Evolutionary conservation across 208 protist genomes (phyloP), one percentile per base, ranked within the genome.

Genomic region (Crithidia thermophila): DNA sequence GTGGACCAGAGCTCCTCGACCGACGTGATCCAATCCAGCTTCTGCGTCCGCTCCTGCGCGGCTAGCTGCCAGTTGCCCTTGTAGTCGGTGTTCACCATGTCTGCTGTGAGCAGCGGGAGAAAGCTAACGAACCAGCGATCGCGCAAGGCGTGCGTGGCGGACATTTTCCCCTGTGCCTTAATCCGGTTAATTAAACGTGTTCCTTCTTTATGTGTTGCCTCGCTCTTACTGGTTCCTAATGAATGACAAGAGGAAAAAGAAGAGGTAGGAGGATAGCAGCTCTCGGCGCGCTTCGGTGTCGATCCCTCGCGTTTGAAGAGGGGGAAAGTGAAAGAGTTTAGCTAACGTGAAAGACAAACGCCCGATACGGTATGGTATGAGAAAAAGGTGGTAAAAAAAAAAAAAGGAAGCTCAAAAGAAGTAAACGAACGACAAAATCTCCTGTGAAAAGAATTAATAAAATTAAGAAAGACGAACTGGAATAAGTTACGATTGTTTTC

Each of bases 1-100:
- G 88, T 94, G 9, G 91, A 96, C 88, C 91, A 96, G 23, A 94
- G 67, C 78, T 96, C 91, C 67, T 96, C 88, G 31, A 96, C 88
- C 25, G 83, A 88, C 13, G 73, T 85, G 37, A 96, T 77, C 72
- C 84, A 94, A 78, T 96, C 91, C 30, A 96, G 78, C 28, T 75
- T 79, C 70, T 91, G 84, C 50, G 84, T 82, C 14, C 82, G 72
- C 46, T 86, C 74, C 74, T 88, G 75, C 28, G 86, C 66, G 2
- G 88, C 91, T n/a, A 84, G 46, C n/a, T 90, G 85, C 88, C 91
- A 96, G 76, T 96, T 87, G 23, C 87, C 87, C 33, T 91, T 90
- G 70, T 83, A 93, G 37, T 94, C 78, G 6, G 73, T 84, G 58
- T 78, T 84, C 28, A 95, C 88, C 45, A 83, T 77, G 27, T 92